phyloP scores from a whole-genome alignment of 345 rosid genomes.

The Populus alba region DNA sequence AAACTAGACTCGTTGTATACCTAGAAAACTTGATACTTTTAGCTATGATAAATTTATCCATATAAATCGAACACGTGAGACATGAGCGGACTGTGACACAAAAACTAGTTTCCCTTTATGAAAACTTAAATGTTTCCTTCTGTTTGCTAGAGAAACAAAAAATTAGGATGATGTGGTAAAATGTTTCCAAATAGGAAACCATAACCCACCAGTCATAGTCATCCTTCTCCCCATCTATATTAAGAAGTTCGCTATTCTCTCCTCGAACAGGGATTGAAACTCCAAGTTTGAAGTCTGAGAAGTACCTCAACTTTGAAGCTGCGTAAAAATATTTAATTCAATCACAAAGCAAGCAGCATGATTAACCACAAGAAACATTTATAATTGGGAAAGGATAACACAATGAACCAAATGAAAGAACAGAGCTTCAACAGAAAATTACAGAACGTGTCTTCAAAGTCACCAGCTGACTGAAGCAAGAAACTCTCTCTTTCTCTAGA shows the following conservation, averaged over 20 bases:
- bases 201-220: constrained; percentile 89
- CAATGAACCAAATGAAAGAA: constrained; percentile 9
- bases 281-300: constrained; percentile 70
- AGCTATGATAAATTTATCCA: not conserved
- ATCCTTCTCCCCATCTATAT: constrained; percentile 83
- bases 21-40: not conserved
- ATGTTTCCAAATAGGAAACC: constrained; percentile 15
- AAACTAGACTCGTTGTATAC: not conserved
- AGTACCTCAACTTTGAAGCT: constrained; percentile 80
- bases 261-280: constrained; percentile 76
- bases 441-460: constrained; percentile 83
- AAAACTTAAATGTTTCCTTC: not conserved
- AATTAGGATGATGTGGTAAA: constrained; percentile 1
- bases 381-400: not conserved
- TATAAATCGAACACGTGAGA: not conserved
- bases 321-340: constrained; percentile 21
- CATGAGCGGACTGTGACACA: not conserved
- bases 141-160: constrained; percentile 8
- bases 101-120: not conserved
- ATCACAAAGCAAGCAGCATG: constrained; percentile 21
- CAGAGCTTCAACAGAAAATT: constrained; percentile 36
- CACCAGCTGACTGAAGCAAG: constrained; percentile 76
- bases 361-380: constrained; percentile 10
- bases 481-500: constrained; percentile 75
- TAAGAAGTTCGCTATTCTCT: constrained; percentile 80